Evolutionary conservation across 2,329 filamentous ascomycete genomes (phyloP), one percentile per base, ranked within the genome.

Genomic region (Penicillium sp.): DNA sequence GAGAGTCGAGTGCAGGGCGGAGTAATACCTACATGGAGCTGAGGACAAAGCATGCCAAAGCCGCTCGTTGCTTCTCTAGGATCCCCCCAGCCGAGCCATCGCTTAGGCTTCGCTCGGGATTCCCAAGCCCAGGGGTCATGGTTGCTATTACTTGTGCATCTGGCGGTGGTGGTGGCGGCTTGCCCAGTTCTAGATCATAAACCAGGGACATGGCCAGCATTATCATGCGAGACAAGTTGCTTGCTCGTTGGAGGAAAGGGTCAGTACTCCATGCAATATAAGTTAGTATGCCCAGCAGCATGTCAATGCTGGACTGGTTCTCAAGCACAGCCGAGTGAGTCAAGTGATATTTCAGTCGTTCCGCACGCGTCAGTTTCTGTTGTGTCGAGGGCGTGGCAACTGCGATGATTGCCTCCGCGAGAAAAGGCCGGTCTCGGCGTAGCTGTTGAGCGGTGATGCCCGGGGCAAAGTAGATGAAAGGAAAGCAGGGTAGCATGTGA

Each of bases 201-300:
- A 63, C 59, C 6, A 70, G 31, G 9, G 67, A 68, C 8, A 65
- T 63, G 11, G 64, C 64, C 13, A 64, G 51, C 60, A 59, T 59
- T 54, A 64, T 65, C 9, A 70, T 51, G 7, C 63, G 60, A 20
- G 64, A 67, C 2, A 65, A 13, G 16, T 55, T 54, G 37, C 56
- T 51, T 39, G 56, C 49, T 25, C 53, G 43, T 8, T 55, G 56
- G n/a, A 64, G 59, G 34, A 66, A 62, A 7, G 53, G 37, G 19
- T 67, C 62, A 14, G 54, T 62, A 40, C 64, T 63, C 66, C 66
- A 68, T 33, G 63, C 51, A 20, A 68, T 36, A 40, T 64, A 70
- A 1, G 59, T 64, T n/a, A 70, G 45, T 13, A 66, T 13, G 5
- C 59, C 60, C 9, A 65, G 56, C 4, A 70, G 54, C 31, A 69